Conservation (phyloP, 169 alveolate species). For the Plasmodium gallinaceum region DNA sequence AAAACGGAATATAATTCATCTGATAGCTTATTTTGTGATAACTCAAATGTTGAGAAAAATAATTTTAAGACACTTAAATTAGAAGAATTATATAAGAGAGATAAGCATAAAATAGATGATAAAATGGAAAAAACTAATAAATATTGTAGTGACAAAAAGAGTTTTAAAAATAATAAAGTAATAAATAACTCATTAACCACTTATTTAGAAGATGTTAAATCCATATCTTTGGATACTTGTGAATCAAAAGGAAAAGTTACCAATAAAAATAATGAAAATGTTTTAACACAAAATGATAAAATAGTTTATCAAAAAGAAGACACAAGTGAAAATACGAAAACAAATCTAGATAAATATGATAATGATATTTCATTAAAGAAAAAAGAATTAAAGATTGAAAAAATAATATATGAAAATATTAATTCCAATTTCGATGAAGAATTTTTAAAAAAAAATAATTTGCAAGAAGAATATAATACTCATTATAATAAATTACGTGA, state of each 20-base stretch:
- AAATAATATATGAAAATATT: slow-evolving; percentile 29
- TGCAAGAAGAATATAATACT: slow-evolving; percentile 57
- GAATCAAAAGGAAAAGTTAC: too few relatives aligned
- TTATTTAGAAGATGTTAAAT: too few relatives aligned
- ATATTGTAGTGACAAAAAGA: not conserved
- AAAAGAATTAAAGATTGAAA: slow-evolving; percentile 50
- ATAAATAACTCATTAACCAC: not conserved
- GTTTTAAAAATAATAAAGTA: not conserved
- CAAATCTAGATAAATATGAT: not conserved
- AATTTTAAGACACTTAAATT: not conserved
- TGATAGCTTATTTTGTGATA: slow-evolving; percentile 69
- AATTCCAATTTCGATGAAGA: slow-evolving; percentile 55
- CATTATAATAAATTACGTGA: slow-evolving; percentile 56
- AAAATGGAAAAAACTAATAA: not conserved
- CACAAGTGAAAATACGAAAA: not conserved
- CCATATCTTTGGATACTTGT: too few relatives aligned
- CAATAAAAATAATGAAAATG: not conserved
- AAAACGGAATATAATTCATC: slow-evolving; percentile 58
- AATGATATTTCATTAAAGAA: slow-evolving; percentile 3
- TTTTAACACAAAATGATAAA: not conserved
- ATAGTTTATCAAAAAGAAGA: not conserved
- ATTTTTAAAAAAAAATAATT: slow-evolving; percentile 55
- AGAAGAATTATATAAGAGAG: slow-evolving; percentile 30
- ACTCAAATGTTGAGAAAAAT: slow-evolving; percentile 38
- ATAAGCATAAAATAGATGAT: not conserved